Evolutionary conservation across 2,329 filamentous ascomycete species (phyloP).

Genomic region (Penicillium sp.): DNA sequence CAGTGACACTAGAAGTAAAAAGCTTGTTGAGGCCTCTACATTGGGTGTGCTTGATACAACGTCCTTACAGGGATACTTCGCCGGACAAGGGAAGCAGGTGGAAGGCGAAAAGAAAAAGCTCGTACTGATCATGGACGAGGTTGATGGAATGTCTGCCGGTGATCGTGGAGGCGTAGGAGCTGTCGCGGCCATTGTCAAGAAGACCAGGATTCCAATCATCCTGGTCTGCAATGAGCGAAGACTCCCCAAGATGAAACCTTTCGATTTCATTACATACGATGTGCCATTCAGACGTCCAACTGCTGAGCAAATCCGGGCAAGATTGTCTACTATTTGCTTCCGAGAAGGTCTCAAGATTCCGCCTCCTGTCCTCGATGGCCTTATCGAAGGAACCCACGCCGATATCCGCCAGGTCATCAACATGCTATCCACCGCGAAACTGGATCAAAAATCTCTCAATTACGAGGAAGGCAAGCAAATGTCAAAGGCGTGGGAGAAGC

Average conservation of each 20-base stretch:
- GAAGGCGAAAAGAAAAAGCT: slow-evolving; percentile 85
- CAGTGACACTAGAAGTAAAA: slow-evolving; percentile 94
- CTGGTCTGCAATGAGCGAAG: slow-evolving; percentile 95
- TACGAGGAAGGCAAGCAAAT: slow-evolving; percentile 87
- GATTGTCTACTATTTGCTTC: slow-evolving; percentile 93
- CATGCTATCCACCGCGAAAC: slow-evolving; percentile 92
- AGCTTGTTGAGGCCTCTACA: slow-evolving; percentile 84
- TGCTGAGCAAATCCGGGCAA: slow-evolving; percentile 82
- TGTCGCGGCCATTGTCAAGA: slow-evolving; percentile 90
- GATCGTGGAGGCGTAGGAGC: slow-evolving; percentile 95
- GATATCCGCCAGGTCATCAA: slow-evolving; percentile 98
- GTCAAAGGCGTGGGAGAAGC: slow-evolving; percentile 98
- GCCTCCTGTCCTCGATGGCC: slow-evolving; percentile 76
- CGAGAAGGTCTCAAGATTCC: slow-evolving; percentile 87
- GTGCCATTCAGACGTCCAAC: slow-evolving; percentile 86
- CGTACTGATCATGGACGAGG: slow-evolving; percentile 97
- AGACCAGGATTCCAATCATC: slow-evolving; percentile 91
- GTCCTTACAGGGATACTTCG: slow-evolving; percentile 87
- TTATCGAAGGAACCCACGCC: slow-evolving; percentile 92
- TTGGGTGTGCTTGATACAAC: slow-evolving; percentile 90
- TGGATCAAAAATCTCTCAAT: slow-evolving; percentile 76
- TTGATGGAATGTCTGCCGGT: slow-evolving; percentile 97
- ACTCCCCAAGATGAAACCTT: slow-evolving; percentile 96
- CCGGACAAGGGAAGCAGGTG: slow-evolving; percentile 75
- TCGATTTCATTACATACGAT: slow-evolving; percentile 81